Base-by-base conservation (phyloP, 2,329 filamentous ascomycete genomes). In the Fusarium lateritium region DNA sequence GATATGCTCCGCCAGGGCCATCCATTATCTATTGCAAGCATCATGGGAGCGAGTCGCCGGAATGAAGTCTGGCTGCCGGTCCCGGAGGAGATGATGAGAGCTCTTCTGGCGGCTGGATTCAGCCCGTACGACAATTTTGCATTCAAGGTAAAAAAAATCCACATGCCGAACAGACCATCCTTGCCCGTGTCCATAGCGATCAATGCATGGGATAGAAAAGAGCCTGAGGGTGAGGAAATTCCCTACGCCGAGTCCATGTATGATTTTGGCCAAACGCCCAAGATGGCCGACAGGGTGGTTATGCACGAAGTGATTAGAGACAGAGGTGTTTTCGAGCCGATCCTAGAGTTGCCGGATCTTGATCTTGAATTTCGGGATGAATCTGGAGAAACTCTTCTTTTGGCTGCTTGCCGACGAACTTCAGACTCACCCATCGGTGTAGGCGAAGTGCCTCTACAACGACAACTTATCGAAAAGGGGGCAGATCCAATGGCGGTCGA, bases 401-500 rank as follows among this genome's bases (percentile, higher is more conserved):
- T 72, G 26, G 61, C 67, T 36, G 39, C 57, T 39, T 67, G 56
- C 10, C 59, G 44, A 21, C 31, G 54, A 39, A 7, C 2, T 10
- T 19, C 9, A 6, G 6, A 1, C 8, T 13, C 3, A 2, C 3
- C 22, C 7, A 15, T 6, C 6, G 4, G 8, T 8, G 6, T 22
- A 26, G 24, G 21, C 8, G n/a, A 26, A 14, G 11, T 28, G 19
- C 26, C 28, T 56, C 6, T 68, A 39, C 33, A 8, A 15, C 34
- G 10, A 15, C 34, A 24, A 3, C 45, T 73, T 17, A 46, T 73
- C 6, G 39, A 61, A 17, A 60, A 47, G 39, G 70, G 67, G 21
- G 67, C 58, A 8, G 49, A 72, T 49, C 58, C 62, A 19, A 40
- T 21, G 19, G 59, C 51, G 7, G 36, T 52, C 26, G 67, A 71